Conservation (phyloP, 495 filamentous ascomycete genomes). For the Podospora tetraspora region DNA sequence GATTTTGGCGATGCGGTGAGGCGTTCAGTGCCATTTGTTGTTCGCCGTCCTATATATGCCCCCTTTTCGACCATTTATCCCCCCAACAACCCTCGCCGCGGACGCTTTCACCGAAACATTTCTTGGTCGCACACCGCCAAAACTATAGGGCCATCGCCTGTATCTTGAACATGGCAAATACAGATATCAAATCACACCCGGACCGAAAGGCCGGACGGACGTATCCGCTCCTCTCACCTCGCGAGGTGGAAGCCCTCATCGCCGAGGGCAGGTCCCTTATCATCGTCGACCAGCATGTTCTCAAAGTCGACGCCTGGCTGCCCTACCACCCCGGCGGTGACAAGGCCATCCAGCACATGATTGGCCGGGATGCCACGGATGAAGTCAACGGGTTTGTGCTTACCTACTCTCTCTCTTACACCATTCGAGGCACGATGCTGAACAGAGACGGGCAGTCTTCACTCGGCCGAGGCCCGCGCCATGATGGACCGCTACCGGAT, state of each 20-base stretch:
- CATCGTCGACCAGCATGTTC: slow-evolving; percentile 72
- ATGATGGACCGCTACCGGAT: slow-evolving; percentile 81
- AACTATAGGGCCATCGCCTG: background rate
- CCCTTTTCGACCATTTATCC: background rate
- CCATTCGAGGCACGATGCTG: background rate
- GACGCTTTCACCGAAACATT: background rate
- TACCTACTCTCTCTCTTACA: background rate
- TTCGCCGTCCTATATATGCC: background rate
- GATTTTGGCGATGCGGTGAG: background rate
- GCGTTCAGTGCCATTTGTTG: background rate
- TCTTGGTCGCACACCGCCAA: background rate
- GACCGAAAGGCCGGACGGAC: slow-evolving; percentile 1
- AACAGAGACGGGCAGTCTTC: slow-evolving; percentile 53
- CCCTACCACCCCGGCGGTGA: slow-evolving; percentile 89
- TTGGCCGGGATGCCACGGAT: slow-evolving; percentile 93
- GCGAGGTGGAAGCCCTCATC: slow-evolving; percentile 81
- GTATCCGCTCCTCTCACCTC: slow-evolving; percentile 53
- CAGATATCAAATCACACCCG: background rate
- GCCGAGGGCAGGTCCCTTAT: slow-evolving; percentile 78
- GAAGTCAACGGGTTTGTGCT: slow-evolving; percentile 80
- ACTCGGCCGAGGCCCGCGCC: slow-evolving; percentile 69
- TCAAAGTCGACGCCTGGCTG: slow-evolving; percentile 85
- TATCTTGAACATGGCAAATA: slow-evolving; percentile 1
- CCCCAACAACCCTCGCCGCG: background rate
- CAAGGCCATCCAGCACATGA: slow-evolving; percentile 90